These are phyloP conservation scores for Ephemerocybe angulata DNA, from an alignment of 768 basidiomycete species.

Conservation along the genomic window DNA sequence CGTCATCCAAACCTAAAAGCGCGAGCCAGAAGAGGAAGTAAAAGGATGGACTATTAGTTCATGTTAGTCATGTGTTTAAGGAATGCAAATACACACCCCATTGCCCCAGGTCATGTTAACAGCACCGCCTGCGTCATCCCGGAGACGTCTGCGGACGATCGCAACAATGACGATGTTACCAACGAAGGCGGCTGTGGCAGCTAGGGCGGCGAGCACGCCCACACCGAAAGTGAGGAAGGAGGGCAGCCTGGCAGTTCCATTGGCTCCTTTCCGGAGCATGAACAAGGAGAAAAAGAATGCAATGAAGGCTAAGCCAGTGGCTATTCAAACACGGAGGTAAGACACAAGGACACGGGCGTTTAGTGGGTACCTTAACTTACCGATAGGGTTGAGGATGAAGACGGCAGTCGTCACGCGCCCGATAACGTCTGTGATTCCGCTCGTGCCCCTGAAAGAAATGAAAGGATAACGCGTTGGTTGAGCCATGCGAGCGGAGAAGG, in stretches of 20 bases:
- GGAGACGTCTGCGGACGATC: slow-evolving; percentile 39
- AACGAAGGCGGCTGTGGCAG: slow-evolving; percentile 49
- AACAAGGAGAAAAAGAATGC: slow-evolving; percentile 47
- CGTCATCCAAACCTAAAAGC: slow-evolving; percentile 49
- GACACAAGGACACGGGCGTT: not conserved
- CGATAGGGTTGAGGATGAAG: slow-evolving; percentile 54
- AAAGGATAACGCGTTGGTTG: no score
- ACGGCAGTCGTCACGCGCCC: slow-evolving; percentile 43
- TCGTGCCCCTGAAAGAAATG: slow-evolving; percentile 9
- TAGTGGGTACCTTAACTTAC: slow-evolving; percentile 23
- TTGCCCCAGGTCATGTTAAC: slow-evolving; percentile 48
- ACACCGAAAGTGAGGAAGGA: slow-evolving; percentile 36
- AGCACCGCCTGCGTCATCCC: slow-evolving; percentile 36
- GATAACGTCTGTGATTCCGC: slow-evolving; percentile 28
- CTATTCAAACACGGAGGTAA: slow-evolving; percentile 28
- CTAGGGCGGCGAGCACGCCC: slow-evolving; percentile 37
- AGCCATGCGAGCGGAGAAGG: slow-evolving; percentile 19
- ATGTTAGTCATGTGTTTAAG: not conserved
- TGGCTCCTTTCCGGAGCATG: slow-evolving; percentile 37
- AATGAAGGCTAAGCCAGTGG: slow-evolving; percentile 47
- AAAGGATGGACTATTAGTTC: not conserved
- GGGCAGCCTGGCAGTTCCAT: slow-evolving; percentile 33
- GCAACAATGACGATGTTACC: slow-evolving; percentile 51
- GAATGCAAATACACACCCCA: slow-evolving; percentile 31
- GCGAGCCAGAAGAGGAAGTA: slow-evolving; percentile 2